These are phyloP conservation scores for Starmerella geochares DNA, from an alignment of 805 yeast genomes.

Conservation along the genomic window DNA sequence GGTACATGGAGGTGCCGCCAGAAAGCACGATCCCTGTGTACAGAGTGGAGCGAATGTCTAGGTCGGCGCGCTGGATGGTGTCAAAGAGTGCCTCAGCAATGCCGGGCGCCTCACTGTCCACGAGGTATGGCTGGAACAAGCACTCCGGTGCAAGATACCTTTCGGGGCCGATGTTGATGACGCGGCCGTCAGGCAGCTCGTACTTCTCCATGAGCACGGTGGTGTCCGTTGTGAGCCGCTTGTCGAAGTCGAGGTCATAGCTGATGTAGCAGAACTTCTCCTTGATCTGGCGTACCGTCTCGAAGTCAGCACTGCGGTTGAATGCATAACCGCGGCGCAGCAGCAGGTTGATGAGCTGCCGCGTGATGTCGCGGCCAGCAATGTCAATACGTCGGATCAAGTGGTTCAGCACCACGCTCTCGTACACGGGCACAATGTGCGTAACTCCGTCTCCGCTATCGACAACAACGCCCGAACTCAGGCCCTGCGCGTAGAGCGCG, in stretches of 20 bases:
- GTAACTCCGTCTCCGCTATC: slow-evolving; percentile 99
- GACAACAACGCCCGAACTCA: slow-evolving; percentile 93
- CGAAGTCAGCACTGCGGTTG: slow-evolving; percentile 97
- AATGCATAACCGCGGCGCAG: slow-evolving; percentile 96
- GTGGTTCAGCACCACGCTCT: slow-evolving; percentile 91
- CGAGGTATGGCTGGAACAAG: slow-evolving; percentile 88
- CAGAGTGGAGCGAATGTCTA: slow-evolving; percentile 79
- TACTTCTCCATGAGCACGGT: slow-evolving; percentile 84
- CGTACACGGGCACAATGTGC: slow-evolving; percentile 96
- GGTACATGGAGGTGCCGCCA: slow-evolving; percentile 98
- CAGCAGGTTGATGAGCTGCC: slow-evolving; percentile 79
- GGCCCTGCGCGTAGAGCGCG: slow-evolving; percentile 93
- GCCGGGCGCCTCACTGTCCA: slow-evolving; percentile 94
- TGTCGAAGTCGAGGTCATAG: slow-evolving; percentile 83
- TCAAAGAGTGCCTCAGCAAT: slow-evolving; percentile 86
- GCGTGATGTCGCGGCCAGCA: slow-evolving; percentile 98
- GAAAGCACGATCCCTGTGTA: slow-evolving; percentile 88
- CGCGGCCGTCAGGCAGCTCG: slow-evolving; percentile 94
- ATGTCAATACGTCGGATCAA: slow-evolving; percentile 85
- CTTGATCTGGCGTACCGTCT: slow-evolving; percentile 94
- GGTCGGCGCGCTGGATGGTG: slow-evolving; percentile 88
- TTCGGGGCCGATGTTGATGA: slow-evolving; percentile 87
- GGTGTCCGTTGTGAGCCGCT: slow-evolving; percentile 83
- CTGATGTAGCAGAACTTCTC: slow-evolving; percentile 93
- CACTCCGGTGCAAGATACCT: slow-evolving; percentile 96